phyloP scores from a whole-genome alignment of 495 filamentous ascomycete genomes.

The Barbatosphaeria neglecta region DNA sequence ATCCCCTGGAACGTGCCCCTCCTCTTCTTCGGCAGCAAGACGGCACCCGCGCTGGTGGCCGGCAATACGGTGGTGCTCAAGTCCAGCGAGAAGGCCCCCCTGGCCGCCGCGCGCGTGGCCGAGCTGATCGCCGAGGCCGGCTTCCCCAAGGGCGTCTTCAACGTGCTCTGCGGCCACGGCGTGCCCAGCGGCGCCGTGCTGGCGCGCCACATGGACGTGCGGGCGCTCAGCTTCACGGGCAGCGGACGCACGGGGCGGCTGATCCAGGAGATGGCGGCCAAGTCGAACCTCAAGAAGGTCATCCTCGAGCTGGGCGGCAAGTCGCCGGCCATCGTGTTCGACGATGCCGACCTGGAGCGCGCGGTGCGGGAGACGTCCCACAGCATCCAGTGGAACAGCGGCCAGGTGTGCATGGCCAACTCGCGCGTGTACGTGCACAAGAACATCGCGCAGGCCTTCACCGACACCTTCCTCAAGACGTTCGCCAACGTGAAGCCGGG shows the following conservation, averaged over 20 bases:
- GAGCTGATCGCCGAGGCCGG: slow-evolving; percentile 42
- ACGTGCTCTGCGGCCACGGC: slow-evolving; percentile 45
- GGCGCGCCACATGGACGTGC: slow-evolving; percentile 38
- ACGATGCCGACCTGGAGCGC: slow-evolving; percentile 56
- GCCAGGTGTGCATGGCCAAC: slow-evolving; percentile 73
- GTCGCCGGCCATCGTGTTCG: slow-evolving; percentile 58
- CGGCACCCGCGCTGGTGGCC: slow-evolving; percentile 74
- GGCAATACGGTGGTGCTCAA: slow-evolving; percentile 85
- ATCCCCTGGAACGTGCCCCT: slow-evolving; percentile 88
- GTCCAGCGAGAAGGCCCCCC: slow-evolving; percentile 79
- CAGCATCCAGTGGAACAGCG: slow-evolving; percentile 57
- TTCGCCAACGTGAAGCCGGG: slow-evolving; percentile 50
- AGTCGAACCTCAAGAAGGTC: slow-evolving; percentile 55
- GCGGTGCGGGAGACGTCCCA: slow-evolving; percentile 63
- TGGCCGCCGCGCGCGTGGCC: slow-evolving; percentile 50
- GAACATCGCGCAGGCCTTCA: slow-evolving; percentile 45
- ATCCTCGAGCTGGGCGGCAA: slow-evolving; percentile 79
- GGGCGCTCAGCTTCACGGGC: slow-evolving; percentile 48
- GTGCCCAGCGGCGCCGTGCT: slow-evolving; percentile 38
- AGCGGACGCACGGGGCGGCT: slow-evolving; percentile 32
- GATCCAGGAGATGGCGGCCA: slow-evolving; percentile 29
- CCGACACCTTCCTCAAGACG: slow-evolving; percentile 41
- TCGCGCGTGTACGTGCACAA: slow-evolving; percentile 63
- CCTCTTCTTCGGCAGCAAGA: slow-evolving; percentile 78
- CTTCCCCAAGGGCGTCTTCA: slow-evolving; percentile 46